phyloP scores from a whole-genome alignment of 441 rosid genomes.

The Aleurites moluccanus region DNA sequence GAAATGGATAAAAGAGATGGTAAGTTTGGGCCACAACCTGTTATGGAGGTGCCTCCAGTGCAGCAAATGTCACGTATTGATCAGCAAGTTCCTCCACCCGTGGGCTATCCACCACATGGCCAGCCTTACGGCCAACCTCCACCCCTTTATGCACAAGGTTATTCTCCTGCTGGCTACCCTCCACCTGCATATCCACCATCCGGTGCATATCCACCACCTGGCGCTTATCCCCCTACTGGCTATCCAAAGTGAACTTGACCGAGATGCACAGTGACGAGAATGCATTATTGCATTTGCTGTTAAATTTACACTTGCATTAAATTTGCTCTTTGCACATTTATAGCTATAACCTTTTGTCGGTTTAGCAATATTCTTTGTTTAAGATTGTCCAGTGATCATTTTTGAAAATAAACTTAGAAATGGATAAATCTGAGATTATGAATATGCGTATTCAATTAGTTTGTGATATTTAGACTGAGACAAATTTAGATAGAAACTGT shows the following conservation, averaged over 20 bases:
- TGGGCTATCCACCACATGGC: slow-evolving; percentile 39
- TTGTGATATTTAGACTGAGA: not conserved
- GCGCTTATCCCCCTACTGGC: slow-evolving; percentile 27
- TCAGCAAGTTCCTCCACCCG: slow-evolving; percentile 62
- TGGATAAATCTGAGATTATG: not conserved
- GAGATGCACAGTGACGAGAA: not conserved
- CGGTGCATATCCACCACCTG: slow-evolving; percentile 34
- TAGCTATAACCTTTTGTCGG: not conserved
- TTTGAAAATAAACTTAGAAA: not conserved
- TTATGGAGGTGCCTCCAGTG: slow-evolving; percentile 65
- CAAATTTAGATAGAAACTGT: too few species aligned
- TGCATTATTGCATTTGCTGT: not conserved
- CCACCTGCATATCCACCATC: slow-evolving; percentile 32
- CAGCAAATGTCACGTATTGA: slow-evolving; percentile 93
- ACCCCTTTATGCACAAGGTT: slow-evolving; percentile 34
- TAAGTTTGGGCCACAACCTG: slow-evolving; percentile 57
- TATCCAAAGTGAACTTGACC: slow-evolving; percentile 12
- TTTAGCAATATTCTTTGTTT: not conserved
- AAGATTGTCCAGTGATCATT: not conserved
- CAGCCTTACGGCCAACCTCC: slow-evolving; percentile 39
- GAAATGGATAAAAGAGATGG: slow-evolving; percentile 98
- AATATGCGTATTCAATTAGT: not conserved
- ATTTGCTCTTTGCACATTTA: too few species aligned
- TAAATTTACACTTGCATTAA: not conserved
- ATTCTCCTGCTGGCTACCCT: slow-evolving; percentile 37